These are phyloP conservation scores for Colletotrichum noveboracense DNA, from an alignment of 2,329 filamentous ascomycete genomes.

Conservation along the genomic window DNA sequence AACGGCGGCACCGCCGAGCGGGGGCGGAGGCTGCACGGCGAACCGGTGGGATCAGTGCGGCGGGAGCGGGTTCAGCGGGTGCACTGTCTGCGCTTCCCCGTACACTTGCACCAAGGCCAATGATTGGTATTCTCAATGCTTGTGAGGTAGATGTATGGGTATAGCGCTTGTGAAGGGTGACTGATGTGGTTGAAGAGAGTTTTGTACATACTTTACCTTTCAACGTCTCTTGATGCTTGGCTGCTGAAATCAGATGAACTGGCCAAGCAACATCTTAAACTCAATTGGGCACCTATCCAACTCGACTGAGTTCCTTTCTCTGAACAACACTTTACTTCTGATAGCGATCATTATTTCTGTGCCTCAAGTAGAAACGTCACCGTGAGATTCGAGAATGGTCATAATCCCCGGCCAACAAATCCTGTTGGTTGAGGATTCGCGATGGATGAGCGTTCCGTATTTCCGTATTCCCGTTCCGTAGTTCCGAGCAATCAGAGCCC, in stretches of 20 bases:
- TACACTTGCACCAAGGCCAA: constrained; percentile 19
- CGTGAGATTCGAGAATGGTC: background rate
- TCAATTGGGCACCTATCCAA: background rate
- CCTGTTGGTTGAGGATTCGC: background rate
- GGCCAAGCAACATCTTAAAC: background rate
- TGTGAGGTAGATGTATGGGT: background rate
- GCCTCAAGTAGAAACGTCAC: background rate
- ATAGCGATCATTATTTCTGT: fast-evolving
- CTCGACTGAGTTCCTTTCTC: background rate
- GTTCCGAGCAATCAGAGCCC: background rate
- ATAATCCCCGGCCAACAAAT: background rate
- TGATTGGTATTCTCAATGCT: constrained; percentile 23
- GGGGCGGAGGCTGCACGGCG: constrained; percentile 3
- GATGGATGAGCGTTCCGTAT: background rate
- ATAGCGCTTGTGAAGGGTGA: fast-evolving
- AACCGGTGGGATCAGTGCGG: constrained; percentile 24
- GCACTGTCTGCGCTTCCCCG: constrained; percentile 14
- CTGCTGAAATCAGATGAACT: background rate
- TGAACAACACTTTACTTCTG: background rate
- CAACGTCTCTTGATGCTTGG: background rate
- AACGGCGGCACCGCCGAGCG: constrained; percentile 9
- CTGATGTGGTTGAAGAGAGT: background rate
- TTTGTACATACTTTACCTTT: background rate
- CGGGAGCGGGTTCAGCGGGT: constrained; percentile 22
- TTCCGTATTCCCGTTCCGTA: background rate